These are phyloP conservation scores for Globisporangium emineosum DNA, from an alignment of 352 stramenopile genomes.

Conservation along the genomic window DNA sequence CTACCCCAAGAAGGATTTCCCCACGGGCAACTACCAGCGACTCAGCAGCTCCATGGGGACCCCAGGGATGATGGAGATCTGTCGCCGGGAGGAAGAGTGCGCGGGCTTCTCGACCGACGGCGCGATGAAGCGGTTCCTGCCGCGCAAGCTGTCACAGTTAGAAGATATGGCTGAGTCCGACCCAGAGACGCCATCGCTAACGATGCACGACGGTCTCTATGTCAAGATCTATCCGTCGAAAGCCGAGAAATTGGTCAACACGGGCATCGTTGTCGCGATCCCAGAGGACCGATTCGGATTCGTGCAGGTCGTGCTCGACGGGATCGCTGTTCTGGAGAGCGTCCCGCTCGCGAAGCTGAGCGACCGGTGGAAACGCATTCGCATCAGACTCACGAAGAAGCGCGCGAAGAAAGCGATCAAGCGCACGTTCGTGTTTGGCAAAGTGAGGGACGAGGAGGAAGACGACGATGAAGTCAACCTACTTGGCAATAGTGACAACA, in stretches of 20 bases:
- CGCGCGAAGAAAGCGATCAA: slow-evolving; percentile 31
- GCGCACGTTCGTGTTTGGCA: slow-evolving; percentile 47
- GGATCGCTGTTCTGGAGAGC: slow-evolving; percentile 37
- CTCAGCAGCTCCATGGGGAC: slow-evolving; percentile 27
- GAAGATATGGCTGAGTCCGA: slow-evolving; percentile 36
- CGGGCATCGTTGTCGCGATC: slow-evolving; percentile 47
- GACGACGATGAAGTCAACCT: neutral
- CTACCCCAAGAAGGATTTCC: slow-evolving; percentile 70
- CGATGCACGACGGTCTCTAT: slow-evolving; percentile 45
- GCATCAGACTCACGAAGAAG: slow-evolving; percentile 35
- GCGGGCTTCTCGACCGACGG: slow-evolving; percentile 72
- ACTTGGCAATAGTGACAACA: neutral
- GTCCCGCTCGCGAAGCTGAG: slow-evolving; percentile 59
- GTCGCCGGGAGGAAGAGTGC: slow-evolving; percentile 64
- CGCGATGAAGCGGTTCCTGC: slow-evolving; percentile 72
- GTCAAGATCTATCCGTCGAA: slow-evolving; percentile 59
- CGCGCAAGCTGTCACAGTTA: slow-evolving; percentile 68
- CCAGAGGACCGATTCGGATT: slow-evolving; percentile 61
- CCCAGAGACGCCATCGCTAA: slow-evolving; percentile 13
- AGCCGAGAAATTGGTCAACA: slow-evolving; percentile 42
- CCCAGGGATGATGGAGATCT: slow-evolving; percentile 49
- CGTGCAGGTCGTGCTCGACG: slow-evolving; percentile 58
- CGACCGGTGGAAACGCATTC: slow-evolving; percentile 59
- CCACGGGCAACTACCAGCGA: slow-evolving; percentile 57
- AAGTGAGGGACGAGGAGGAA: slow-evolving; percentile 2